Base-by-base conservation (phyloP, 768 basidiomycete genomes). In the Russula sp. region DNA sequence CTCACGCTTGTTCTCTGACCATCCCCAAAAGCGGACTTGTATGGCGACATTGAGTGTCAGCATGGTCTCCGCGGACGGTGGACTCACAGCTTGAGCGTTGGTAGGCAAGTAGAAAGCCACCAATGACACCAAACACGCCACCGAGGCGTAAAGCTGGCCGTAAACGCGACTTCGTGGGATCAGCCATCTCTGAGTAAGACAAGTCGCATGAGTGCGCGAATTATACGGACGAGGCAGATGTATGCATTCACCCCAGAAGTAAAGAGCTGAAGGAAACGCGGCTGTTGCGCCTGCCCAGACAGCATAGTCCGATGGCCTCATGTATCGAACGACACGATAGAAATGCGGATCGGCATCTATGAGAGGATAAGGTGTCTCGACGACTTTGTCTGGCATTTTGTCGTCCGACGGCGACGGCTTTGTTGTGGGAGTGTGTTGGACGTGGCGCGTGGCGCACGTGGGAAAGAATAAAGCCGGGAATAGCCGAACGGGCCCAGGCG, bases 281-380 rank as follows among this genome's bases (percentile, higher is more conserved):
- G 80, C 89, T 2, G 95, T 93, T 60, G 82, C 83, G 48, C 80
- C 86, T 20, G 84, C 91, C 90, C 93, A 93, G 20, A 82, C 76
- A 22, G 82, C 90, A 78, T 92, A 94, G 79, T 99, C 96, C 1
- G 87, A 86, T 22, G 85, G 80, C 31, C 96, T 82, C 75, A 98
- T 85, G 77, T 97, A 97, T 62, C 90, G 80, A 22, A 99, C 76
- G 55, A 99, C 96, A 37, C 96, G 84, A 37, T 78, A 77, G 14
- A 86, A 86, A 78, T 97, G 90, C 10, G 96, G 96, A 79, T 98
- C 96, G 0, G 85, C 79, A 76, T 98, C 96, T 77, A 98, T 90
- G 75, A 96, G 86, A 53, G 94, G 94, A 77, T 85, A 96, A 31
- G 86, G 85, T 45, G 88, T 84, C 70, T 76, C 74, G 62, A 80